Base-by-base conservation (phyloP, 768 basidiomycete species). In the Plicaturopsis crispa region DNA sequence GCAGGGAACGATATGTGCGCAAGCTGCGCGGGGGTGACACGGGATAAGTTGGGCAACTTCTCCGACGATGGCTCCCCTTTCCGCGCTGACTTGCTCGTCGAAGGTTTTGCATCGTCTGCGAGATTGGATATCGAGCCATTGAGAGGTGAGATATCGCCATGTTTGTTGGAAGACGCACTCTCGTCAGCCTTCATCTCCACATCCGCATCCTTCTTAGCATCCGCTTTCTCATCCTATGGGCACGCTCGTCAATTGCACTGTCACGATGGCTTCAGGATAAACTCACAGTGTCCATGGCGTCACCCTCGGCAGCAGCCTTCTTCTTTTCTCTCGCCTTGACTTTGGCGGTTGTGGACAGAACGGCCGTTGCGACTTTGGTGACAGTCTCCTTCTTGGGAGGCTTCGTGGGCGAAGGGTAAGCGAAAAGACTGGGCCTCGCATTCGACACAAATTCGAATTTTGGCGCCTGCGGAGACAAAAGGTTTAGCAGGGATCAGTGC, bases 331-430 rank as follows among this genome's bases (percentile, higher is more conserved):
- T 74, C 2, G 92, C 92, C 57, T 89, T 90, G n/a, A 87, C 90
- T 59, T 90, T 94, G 0, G 92, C 94, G 2, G 96, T 99, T 1
- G 96, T 98, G 6, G 91, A 96, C 28, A 99, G 72, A 8, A 99
- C 93, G 24, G 93, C 96, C 11, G 92, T 83, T 20, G 87, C 91
- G 38, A 94, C 84, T 61, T 94, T 96, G 30, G 86, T 76, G 16
- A 87, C 83, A 0, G 86, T 72, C 65, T 97, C 93, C 62, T 92
- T 94, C 65, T 90, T 87, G 4, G 87, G 86, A 8, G 92, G 85
- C 55, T 91, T 88, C 32, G 78, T 84, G 2, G 78, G 71, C 13
- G 84, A 66, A 8, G 91, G 92, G 60, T 99, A 98, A 2, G 93
- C 92, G 52, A 93, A 98, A 28, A 92, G 60, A 46, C 87, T 92